These are phyloP conservation scores for Tylopilus vinaceipallidus DNA, from an alignment of 768 basidiomycete species.

Conservation along the genomic window DNA sequence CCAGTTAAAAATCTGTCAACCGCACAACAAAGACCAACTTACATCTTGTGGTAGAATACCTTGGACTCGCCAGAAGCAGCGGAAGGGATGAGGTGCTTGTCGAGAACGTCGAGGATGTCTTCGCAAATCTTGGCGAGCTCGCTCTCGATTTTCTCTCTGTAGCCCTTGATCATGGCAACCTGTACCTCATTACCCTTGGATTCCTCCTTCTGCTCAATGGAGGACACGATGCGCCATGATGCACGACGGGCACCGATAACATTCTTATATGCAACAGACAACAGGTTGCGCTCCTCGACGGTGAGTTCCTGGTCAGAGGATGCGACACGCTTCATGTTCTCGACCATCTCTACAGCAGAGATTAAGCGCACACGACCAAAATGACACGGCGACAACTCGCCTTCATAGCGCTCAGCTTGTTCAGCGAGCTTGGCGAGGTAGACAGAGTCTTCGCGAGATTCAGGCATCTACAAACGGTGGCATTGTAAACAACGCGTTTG, in stretches of 20 bases:
- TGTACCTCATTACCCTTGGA: slow-evolving; percentile 96
- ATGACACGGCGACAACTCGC: slow-evolving; percentile 37
- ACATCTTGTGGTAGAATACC: slow-evolving; percentile 99
- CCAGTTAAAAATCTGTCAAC: slow-evolving; percentile 9
- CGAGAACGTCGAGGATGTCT: slow-evolving; percentile 95
- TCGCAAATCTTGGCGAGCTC: slow-evolving; percentile 98
- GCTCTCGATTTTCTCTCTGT: slow-evolving; percentile 96
- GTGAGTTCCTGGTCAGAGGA: slow-evolving; percentile 98
- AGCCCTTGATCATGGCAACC: slow-evolving; percentile 95
- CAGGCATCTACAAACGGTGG: slow-evolving; percentile 58
- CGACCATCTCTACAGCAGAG: slow-evolving; percentile 79
- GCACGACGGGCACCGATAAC: slow-evolving; percentile 98
- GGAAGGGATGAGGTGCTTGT: slow-evolving; percentile 96
- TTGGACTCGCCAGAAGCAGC: slow-evolving; percentile 96
- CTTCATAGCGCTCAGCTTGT: slow-evolving; percentile 99
- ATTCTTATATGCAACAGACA: slow-evolving; percentile 99
- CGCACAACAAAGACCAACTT: slow-evolving; percentile 27
- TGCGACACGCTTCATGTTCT: slow-evolving; percentile 99
- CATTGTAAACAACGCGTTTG: slow-evolving; percentile 18
- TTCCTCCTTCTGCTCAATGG: slow-evolving; percentile 99
- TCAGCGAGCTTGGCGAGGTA: slow-evolving; percentile 99
- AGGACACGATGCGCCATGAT: slow-evolving; percentile 97
- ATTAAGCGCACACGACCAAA: slow-evolving; percentile 14
- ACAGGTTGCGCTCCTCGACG: slow-evolving; percentile 96
- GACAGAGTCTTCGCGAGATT: slow-evolving; percentile 90